Conservation (phyloP, 208 protist genomes). For the Wallacemonas sp. region DNA sequence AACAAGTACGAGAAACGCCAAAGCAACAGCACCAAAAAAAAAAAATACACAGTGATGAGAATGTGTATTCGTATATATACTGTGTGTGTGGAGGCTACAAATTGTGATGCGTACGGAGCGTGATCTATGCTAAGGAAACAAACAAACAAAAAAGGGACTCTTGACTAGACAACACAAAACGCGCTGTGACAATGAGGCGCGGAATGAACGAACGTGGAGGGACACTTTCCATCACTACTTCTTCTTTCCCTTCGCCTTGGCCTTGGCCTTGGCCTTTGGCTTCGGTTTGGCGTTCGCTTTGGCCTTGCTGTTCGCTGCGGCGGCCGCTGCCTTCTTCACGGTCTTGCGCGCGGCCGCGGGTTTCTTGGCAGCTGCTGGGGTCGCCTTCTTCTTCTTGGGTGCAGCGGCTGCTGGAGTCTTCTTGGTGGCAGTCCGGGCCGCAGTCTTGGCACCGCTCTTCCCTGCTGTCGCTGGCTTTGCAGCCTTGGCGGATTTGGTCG, state of each 20-base stretch:
- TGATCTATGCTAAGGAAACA: slow-evolving; percentile 5
- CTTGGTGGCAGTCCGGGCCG: slow-evolving; percentile 21
- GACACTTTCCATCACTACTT: too few relatives aligned
- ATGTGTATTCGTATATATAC: too few relatives aligned
- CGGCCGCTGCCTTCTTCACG: slow-evolving; percentile 35
- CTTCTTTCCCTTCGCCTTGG: slow-evolving; percentile 35
- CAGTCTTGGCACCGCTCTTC: neutral
- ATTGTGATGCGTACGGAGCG: too few relatives aligned
- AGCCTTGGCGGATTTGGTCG: slow-evolving; percentile 10
- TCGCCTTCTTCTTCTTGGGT: slow-evolving; percentile 19
- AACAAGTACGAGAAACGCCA: neutral
- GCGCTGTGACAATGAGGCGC: too few relatives aligned
- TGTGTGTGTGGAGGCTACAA: too few relatives aligned
- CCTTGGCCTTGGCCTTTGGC: slow-evolving; percentile 28
- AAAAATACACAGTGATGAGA: slow-evolving; percentile 1
- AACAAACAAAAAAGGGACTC: slow-evolving; percentile 13
- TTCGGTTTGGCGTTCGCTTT: slow-evolving; percentile 39
- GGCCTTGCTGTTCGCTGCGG: slow-evolving; percentile 24
- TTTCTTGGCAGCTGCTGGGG: slow-evolving; percentile 9
- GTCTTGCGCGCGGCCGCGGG: slow-evolving; percentile 15
- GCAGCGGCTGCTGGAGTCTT: slow-evolving; percentile 14
- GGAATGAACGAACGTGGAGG: too few relatives aligned
- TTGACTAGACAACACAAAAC: slow-evolving; percentile 13
- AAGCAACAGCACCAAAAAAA: neutral
- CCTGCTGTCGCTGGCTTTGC: slow-evolving; percentile 11